phyloP scores from a whole-genome alignment of 1,139 yeast species.

The Wickerhamomyces sp. region DNA sequence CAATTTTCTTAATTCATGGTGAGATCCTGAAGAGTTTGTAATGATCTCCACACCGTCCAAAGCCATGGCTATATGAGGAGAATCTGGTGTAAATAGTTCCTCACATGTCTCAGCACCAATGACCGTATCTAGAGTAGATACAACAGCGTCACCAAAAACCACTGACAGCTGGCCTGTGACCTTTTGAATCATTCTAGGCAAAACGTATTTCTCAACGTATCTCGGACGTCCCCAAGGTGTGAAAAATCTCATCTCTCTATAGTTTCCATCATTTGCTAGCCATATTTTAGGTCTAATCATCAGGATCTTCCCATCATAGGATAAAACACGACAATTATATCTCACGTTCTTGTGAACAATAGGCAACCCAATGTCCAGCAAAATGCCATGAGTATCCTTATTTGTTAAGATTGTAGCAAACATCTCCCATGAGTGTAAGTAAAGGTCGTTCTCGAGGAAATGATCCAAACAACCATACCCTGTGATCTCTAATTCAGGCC shows the following conservation, averaged over 20 bases:
- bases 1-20: constrained; percentile 88
- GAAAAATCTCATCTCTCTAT: constrained; percentile 94
- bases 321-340: constrained; percentile 85
- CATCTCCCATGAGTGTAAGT: constrained; percentile 92
- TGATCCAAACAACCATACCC: constrained; percentile 97
- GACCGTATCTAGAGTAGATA: constrained; percentile 78
- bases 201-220: constrained; percentile 61
- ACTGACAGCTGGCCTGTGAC: constrained; percentile 64
- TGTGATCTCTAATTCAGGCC: constrained; percentile 92
- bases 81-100: constrained; percentile 91
- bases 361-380: constrained; percentile 94
- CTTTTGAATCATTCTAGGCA: constrained; percentile 65
- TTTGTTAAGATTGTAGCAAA: constrained; percentile 69
- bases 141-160: constrained; percentile 84
- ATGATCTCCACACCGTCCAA: constrained; percentile 94
- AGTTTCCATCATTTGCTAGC: constrained; percentile 96
- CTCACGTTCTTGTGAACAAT: constrained; percentile 80
- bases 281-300: constrained; percentile 88
- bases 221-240: constrained; percentile 89
- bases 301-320: constrained; percentile 72
- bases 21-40: constrained; percentile 94
- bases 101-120: constrained; percentile 97
- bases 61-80: constrained; percentile 90
- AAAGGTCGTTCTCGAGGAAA: constrained; percentile 84
- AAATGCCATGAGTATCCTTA: constrained; percentile 64